Evolutionary conservation across 2,329 filamentous ascomycete species (phyloP).

Genomic region (Coniella vitis): DNA sequence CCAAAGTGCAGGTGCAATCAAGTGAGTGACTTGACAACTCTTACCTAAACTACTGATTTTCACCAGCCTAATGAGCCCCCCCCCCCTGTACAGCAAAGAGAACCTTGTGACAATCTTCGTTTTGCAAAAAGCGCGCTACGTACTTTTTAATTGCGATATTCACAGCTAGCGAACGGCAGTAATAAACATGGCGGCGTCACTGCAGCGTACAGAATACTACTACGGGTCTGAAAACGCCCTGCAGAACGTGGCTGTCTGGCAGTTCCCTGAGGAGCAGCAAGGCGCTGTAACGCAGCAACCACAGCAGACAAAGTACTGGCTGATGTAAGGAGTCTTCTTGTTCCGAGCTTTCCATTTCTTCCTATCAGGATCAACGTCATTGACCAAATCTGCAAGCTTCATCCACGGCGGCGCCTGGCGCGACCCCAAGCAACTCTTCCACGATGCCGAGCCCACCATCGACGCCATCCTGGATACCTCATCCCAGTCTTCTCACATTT

Average conservation of each 20-base stretch:
- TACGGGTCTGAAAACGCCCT: conserved; percentile 10
- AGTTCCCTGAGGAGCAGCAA: conserved; percentile 10
- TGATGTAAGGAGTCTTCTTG: conserved; percentile 9
- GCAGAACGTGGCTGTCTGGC: conserved; percentile 16
- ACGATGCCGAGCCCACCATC: conserved; percentile 40
- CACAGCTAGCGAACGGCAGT: not conserved
- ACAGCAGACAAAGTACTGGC: conserved; percentile 13
- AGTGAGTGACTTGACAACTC: too few relatives aligned
- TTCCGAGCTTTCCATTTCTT: not conserved
- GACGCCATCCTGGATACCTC: conserved; percentile 30
- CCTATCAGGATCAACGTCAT: not conserved
- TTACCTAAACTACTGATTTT: too few relatives aligned
- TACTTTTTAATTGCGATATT: too few relatives aligned
- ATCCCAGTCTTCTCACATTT: conserved; percentile 9
- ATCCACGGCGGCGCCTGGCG: conserved; percentile 60
- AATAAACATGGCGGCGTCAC: conserved; percentile 1
- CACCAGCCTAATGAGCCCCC: too few relatives aligned
- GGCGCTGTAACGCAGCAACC: not conserved
- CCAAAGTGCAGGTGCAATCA: too few relatives aligned
- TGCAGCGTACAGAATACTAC: conserved; percentile 14
- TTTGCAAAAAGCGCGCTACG: too few relatives aligned
- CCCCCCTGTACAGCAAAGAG: too few relatives aligned
- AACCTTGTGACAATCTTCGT: not conserved
- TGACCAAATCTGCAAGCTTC: conserved; percentile 28
- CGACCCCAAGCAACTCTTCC: conserved; percentile 44